A percentile compares a stretch with the other conserved stretches of the same genome.
Conservation (phyloP, 495 filamentous ascomycete species). For the Xylaria acuta region DNA sequence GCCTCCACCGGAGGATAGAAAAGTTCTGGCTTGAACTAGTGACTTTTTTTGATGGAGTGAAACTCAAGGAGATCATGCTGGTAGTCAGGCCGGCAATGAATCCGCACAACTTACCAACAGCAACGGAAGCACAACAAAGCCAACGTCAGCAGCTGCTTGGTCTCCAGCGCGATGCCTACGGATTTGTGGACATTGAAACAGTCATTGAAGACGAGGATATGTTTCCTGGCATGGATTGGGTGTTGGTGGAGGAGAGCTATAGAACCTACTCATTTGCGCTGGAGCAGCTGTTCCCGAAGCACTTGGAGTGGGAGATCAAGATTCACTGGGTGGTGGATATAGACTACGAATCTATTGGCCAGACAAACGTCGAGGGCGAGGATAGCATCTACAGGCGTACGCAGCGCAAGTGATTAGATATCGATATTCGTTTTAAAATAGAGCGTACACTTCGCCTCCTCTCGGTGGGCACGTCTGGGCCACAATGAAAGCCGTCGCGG, state of each 20-base stretch:
- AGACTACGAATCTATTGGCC: constrained; percentile 2
- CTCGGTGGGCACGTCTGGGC: no score
- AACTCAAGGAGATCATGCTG: constrained; percentile 13
- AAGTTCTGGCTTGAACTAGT: neutral
- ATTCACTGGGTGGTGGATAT: constrained; percentile 4
- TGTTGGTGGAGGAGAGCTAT: neutral
- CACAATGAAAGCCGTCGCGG: no score
- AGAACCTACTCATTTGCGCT: neutral
- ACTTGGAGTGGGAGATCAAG: neutral
- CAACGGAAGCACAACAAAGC: neutral
- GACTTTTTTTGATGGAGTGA: neutral
- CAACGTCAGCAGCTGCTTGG: neutral
- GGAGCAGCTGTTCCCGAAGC: neutral
- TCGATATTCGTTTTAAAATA: no score
- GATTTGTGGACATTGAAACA: neutral
- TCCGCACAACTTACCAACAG: neutral
- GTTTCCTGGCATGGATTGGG: neutral
- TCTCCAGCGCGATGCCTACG: neutral
- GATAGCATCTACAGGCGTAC: neutral
- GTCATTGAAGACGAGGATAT: neutral
- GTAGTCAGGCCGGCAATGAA: neutral
- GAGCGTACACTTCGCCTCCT: no score
- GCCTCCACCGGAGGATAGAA: neutral
- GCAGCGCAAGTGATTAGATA: no score
- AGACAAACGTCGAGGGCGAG: neutral